Percentiles rank a stretch among this genome's conserved stretches.
These are phyloP conservation scores for Penicillium crustosum DNA, from an alignment of 2,329 filamentous ascomycete species.

Conservation along the genomic window DNA sequence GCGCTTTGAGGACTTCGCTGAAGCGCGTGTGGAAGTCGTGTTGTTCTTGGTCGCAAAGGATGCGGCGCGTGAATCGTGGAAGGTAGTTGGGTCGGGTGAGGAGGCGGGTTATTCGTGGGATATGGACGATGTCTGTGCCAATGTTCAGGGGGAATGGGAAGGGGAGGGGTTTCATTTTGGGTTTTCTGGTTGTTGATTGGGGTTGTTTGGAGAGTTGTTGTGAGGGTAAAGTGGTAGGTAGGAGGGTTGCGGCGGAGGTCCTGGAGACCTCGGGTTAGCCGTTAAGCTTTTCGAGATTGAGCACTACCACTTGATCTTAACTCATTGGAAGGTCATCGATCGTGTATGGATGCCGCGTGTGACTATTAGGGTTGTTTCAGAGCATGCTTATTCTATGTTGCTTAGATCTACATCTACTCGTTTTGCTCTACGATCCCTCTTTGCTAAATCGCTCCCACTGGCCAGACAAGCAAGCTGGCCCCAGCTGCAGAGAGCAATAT, in stretches of 20 bases:
- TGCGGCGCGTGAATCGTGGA: slow-evolving; percentile 41
- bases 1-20: slow-evolving; percentile 12
- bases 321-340: background rate
- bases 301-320: background rate
- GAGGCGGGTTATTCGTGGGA: slow-evolving; percentile 63
- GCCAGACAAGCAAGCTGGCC: background rate
- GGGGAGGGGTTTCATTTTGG: slow-evolving; percentile 35
- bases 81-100: slow-evolving; percentile 49
- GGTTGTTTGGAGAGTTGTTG: background rate
- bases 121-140: slow-evolving; percentile 76
- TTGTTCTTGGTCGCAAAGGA: slow-evolving; percentile 43
- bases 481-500: background rate
- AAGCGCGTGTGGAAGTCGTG: slow-evolving; percentile 40
- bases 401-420: background rate
- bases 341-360: no score
- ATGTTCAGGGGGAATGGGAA: slow-evolving; percentile 69
- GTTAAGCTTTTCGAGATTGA: background rate
- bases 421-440: background rate
- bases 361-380: background rate
- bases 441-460: background rate
- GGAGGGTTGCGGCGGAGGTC: background rate
- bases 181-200: background rate
- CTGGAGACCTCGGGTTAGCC: background rate
- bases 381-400: background rate
- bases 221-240: background rate